A percentile compares a stretch with the other conserved stretches of the same genome.
These are phyloP conservation scores for Saturnispora bothae DNA, from an alignment of 805 yeast genomes.

Conservation along the genomic window DNA sequence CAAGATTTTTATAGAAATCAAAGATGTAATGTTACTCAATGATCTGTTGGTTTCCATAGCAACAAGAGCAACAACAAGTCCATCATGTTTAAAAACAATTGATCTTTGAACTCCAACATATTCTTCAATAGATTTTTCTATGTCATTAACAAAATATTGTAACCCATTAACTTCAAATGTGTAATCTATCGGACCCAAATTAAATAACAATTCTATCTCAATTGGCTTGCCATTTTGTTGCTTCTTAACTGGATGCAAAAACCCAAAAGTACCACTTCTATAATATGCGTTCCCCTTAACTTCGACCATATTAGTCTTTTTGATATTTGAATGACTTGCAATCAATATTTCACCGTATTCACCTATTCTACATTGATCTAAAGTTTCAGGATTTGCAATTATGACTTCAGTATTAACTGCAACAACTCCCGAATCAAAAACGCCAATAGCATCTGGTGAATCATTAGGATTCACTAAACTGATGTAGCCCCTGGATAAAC, in stretches of 20 bases:
- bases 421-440: constrained; percentile 94
- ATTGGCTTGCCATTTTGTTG: constrained; percentile 16
- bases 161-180: constrained; percentile 88
- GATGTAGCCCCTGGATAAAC: constrained; percentile 81
- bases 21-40: constrained; percentile 70
- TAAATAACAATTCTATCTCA: constrained; percentile 69
- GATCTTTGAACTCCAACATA: constrained; percentile 31
- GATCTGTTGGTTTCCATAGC: constrained; percentile 41
- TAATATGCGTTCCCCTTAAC: constrained; percentile 55
- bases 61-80: constrained; percentile 63
- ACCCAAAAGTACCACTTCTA: constrained; percentile 92
- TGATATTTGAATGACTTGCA: constrained; percentile 72
- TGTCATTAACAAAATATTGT: constrained; percentile 81
- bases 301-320: constrained; percentile 23
- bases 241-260: constrained; percentile 62
- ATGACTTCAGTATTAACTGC: constrained; percentile 91
- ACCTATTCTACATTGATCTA: constrained; percentile 67
- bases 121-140: constrained; percentile 57
- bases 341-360: constrained; percentile 98
- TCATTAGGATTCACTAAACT: constrained; percentile 68
- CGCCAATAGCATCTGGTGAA: constrained; percentile 54
- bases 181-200: constrained; percentile 72
- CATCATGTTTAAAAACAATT: constrained; percentile 67
- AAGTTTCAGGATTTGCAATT: constrained; percentile 90
- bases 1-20: constrained; percentile 68